phyloP scores from a whole-genome alignment of 192 early-diverging fungal species.

The Linnemannia zychae region DNA sequence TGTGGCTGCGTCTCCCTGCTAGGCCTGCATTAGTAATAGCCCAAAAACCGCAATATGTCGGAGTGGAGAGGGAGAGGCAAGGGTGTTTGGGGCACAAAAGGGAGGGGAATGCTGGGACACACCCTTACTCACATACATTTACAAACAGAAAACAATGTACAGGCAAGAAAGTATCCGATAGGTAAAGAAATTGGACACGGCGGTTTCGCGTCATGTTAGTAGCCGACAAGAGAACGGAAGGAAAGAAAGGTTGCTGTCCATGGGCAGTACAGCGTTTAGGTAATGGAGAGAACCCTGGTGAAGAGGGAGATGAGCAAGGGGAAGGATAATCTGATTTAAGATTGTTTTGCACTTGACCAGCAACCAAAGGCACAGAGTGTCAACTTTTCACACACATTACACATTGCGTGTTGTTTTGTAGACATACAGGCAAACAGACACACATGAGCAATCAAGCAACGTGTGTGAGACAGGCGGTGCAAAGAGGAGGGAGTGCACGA shows the following conservation, averaged over 20 bases:
- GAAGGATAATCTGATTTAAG: too few species aligned
- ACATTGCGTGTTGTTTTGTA: too few species aligned
- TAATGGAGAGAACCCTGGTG: background rate
- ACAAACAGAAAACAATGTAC: background rate
- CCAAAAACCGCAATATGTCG: background rate
- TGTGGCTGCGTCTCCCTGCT: background rate
- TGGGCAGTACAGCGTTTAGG: background rate
- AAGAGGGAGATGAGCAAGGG: background rate
- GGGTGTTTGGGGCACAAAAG: background rate
- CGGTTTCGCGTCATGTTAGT: constrained; percentile 8
- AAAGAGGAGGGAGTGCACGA: background rate
- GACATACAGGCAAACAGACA: too few species aligned
- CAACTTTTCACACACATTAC: too few species aligned
- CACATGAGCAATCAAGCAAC: background rate
- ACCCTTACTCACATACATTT: background rate
- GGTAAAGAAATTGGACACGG: background rate
- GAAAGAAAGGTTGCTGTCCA: background rate
- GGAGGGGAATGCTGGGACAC: background rate
- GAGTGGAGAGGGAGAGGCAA: background rate
- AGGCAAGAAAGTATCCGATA: background rate
- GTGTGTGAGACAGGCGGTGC: background rate
- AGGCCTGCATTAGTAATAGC: background rate
- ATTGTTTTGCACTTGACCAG: too few species aligned
- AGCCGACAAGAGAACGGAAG: background rate
- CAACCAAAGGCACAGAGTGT: too few species aligned